phyloP scores from a whole-genome alignment of 78 protist species.

The Protostelium mycophagum region DNA sequence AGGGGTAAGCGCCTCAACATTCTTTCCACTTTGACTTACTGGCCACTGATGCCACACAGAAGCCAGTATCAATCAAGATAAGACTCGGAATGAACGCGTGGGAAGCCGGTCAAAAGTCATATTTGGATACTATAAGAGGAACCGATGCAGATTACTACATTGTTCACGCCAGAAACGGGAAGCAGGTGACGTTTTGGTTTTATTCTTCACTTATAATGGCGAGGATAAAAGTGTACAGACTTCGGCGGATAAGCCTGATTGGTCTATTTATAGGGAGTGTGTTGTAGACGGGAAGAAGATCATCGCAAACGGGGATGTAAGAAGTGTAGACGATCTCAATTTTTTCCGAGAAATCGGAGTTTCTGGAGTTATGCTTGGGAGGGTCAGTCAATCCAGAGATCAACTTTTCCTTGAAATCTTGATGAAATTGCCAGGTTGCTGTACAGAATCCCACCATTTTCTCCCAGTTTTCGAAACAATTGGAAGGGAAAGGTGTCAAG shows the following conservation, averaged over 20 bases:
- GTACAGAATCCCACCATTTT: neutral
- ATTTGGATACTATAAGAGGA: neutral
- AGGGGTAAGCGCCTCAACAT: neutral
- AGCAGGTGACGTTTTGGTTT: neutral
- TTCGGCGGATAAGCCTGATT: neutral
- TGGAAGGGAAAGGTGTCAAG: too few species aligned
- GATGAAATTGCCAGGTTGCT: neutral
- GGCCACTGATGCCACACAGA: too few species aligned
- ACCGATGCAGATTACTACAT: neutral
- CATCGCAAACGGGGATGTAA: neutral
- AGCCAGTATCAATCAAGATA: neutral
- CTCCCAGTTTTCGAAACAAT: neutral
- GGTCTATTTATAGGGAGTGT: neutral
- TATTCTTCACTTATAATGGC: neutral
- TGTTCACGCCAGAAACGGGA: neutral
- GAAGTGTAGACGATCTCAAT: neutral
- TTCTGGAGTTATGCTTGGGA: neutral
- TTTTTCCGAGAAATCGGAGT: neutral
- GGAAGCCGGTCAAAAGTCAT: neutral
- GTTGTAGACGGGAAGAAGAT: neutral
- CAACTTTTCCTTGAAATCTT: neutral
- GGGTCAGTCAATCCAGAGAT: neutral
- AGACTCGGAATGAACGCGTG: neutral
- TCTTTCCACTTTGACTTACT: neutral
- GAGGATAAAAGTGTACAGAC: neutral